Conservation (phyloP, 225 moss, liverwort and hornwort species). For the Antitrichia curtipendula region DNA sequence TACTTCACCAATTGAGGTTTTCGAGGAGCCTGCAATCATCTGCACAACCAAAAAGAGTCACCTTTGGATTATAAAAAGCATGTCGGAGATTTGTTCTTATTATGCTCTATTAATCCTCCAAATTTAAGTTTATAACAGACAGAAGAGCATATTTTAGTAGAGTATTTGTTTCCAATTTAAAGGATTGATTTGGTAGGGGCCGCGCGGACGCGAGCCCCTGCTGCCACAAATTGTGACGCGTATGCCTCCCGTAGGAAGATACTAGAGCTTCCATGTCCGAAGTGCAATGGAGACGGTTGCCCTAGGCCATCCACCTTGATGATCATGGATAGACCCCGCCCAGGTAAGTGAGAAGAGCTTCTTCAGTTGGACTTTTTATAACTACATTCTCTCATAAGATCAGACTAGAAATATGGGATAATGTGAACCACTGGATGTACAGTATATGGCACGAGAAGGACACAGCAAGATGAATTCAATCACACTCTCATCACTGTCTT, state of each 20-base stretch:
- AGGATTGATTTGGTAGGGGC: not conserved
- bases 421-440: not conserved
- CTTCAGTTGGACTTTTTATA: not conserved
- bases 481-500: not conserved
- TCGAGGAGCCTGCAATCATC: not conserved
- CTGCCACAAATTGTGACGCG: slow-evolving; percentile 61
- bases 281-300: slow-evolving; percentile 16
- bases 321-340: slow-evolving; percentile 24
- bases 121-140: rapidly evolving
- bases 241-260: slow-evolving; percentile 47
- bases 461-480: not conserved
- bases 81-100: rapidly evolving
- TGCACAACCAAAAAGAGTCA: not conserved
- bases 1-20: too few species aligned
- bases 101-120: not conserved
- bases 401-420: not conserved
- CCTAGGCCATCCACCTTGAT: slow-evolving; percentile 3
- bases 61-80: too few species aligned
- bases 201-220: slow-evolving; percentile 61
- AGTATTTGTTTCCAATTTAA: rapidly evolving
- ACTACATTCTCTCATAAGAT: not conserved
- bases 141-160: rapidly evolving
- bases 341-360: rapidly evolving
- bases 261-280: slow-evolving; percentile 1
- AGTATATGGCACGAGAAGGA: not conserved